Evolutionary conservation across 805 yeast genomes (phyloP), one percentile per base, ranked within the genome.

Genomic region (Candida verbasci): DNA sequence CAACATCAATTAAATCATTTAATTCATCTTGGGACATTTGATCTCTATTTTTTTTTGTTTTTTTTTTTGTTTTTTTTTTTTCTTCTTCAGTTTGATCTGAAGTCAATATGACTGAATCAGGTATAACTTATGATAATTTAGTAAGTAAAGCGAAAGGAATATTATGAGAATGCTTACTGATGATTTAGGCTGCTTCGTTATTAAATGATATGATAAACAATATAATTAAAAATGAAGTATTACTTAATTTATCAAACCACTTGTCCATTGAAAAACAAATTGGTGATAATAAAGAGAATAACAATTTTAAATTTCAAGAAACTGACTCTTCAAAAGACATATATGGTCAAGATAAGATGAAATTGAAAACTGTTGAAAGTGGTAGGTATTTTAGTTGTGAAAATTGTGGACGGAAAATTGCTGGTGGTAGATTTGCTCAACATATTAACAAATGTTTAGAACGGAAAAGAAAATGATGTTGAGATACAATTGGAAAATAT

Each of bases 381-480:
- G 61, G 68, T 1, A 57, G 72, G 36, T 87, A 88, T 56, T 86
- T 87, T 49, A 74, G 68, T 38, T 91, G 98, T 60, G 70, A 72
- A 4, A 82, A 84, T 46, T 91, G 98, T 58, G 80, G 77, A 14
- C 69, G 98, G 39, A 86, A 82, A 50, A 82, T 91, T 6, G 91
- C 96, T 0, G 96, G 95, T 1, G 82, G 86, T 25, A 67, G 98
- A 40, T 89, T 86, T 68, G 97, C 97, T 2, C 88, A 86, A 28
- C 98, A 91, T 60, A 71, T 91, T 21, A 94, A 88, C 54, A 78
- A 95, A 49, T 91, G 98, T 55, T 59, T 88, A 17, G 86, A 86
- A 29, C 84, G 96, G 9, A 72, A 85, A 40, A 66, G 60, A 24
- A 46, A 46, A 17, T 30, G 26, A 21, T 6, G 22, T 20, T 21